Evolutionary conservation across 192 early-diverging fungal genomes (phyloP).

Genomic region (Backusella macrospora): DNA sequence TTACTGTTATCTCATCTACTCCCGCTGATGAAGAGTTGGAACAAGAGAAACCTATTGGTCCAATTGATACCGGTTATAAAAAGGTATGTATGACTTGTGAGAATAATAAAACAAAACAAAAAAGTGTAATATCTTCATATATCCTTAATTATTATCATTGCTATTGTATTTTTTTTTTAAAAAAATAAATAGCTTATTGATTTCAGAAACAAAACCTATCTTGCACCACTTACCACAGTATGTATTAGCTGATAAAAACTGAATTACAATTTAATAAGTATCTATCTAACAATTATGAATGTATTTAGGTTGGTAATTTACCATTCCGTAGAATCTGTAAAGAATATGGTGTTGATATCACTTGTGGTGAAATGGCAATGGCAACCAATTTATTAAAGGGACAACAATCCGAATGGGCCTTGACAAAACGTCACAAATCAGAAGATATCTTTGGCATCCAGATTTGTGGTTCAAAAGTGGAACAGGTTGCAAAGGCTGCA

Average conservation of each 20-base stretch:
- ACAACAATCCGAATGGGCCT: constrained; percentile 76
- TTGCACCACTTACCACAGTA: constrained; percentile 93
- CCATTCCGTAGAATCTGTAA: constrained; percentile 96
- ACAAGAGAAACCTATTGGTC: constrained; percentile 41
- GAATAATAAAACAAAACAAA: too few relatives aligned
- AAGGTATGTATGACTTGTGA: neutral
- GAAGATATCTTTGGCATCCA: constrained; percentile 96
- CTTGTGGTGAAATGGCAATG: constrained; percentile 95
- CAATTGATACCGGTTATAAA: constrained; percentile 37
- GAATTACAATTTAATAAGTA: too few relatives aligned
- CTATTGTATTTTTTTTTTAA: too few relatives aligned
- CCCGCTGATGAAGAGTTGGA: neutral
- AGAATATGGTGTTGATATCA: constrained; percentile 92
- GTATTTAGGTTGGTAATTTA: constrained; percentile 79
- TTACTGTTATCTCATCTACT: neutral
- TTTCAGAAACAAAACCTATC: constrained; percentile 86
- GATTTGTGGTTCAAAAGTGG: constrained; percentile 66
- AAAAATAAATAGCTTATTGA: constrained; percentile 67
- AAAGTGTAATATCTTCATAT: too few relatives aligned
- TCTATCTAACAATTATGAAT: neutral
- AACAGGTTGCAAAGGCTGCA: constrained; percentile 59
- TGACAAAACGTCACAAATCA: constrained; percentile 77
- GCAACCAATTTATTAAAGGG: constrained; percentile 69
- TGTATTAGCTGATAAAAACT: neutral
- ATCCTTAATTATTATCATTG: too few relatives aligned